A percentile compares a stretch with the other conserved stretches of the same genome.
Conservation (phyloP, 202 grass and related monocot genomes). For the Carex sylvatica region DNA sequence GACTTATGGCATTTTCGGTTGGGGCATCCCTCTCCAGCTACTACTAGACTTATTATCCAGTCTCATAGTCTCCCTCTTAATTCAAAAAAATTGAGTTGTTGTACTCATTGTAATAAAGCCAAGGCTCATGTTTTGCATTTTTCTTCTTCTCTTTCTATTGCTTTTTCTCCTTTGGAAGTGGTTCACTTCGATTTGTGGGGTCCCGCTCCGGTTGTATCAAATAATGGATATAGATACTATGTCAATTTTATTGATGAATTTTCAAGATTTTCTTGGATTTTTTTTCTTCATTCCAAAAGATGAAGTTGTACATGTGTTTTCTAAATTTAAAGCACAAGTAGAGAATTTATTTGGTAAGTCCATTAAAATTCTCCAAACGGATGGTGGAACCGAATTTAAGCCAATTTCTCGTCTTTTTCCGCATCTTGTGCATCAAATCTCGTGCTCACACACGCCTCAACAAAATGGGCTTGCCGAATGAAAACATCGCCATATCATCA, state of each 20-base stretch:
- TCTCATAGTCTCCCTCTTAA: not conserved
- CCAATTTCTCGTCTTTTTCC: not conserved
- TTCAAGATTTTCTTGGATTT: not conserved
- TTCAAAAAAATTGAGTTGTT: not conserved
- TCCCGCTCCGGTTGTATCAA: not conserved
- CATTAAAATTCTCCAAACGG: not conserved
- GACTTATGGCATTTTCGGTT: not conserved
- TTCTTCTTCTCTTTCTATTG: not conserved
- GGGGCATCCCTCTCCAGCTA: not conserved
- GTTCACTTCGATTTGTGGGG: not conserved
- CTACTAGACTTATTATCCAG: not conserved
- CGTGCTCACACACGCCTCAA: not conserved
- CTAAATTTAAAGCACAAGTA: not conserved
- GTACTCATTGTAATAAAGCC: not conserved
- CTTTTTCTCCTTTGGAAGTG: not conserved
- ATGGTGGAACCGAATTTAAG: constrained; percentile 1
- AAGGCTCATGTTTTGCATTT: not conserved
- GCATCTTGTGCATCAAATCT: not conserved
- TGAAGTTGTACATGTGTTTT: not conserved
- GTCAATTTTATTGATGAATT: not conserved
- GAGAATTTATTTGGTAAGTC: not conserved
- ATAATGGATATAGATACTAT: not conserved
- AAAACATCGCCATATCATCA: not conserved
- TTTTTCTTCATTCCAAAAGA: not conserved
- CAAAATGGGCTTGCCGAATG: not conserved